Percentiles rank a stretch among this genome's conserved stretches.
Evolutionary conservation across 805 yeast species (phyloP).

Genomic region (Candida hungchunana): DNA sequence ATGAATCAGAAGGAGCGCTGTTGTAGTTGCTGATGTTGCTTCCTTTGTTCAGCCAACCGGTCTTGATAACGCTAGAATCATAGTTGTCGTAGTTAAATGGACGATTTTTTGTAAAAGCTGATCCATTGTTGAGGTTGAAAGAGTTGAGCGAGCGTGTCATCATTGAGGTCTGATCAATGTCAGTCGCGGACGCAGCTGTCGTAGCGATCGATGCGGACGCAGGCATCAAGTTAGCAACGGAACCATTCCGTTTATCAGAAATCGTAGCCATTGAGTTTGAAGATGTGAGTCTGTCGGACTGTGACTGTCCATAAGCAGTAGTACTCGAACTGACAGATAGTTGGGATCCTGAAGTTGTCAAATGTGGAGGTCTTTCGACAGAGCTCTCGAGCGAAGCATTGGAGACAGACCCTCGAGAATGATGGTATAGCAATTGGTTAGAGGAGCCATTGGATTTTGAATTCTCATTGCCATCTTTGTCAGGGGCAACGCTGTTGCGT

Average conservation of each 20-base stretch:
- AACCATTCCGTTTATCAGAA: constrained; percentile 1
- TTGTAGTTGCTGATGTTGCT: constrained; percentile 27
- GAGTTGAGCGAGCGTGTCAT: constrained; percentile 15
- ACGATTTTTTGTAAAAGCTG: constrained; percentile 9
- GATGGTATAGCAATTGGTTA: constrained; percentile 5
- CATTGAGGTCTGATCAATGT: constrained; percentile 7
- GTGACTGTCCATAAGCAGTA: too few species aligned
- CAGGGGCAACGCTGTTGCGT: constrained; percentile 22
- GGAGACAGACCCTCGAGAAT: constrained; percentile 6
- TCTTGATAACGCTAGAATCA: constrained; percentile 39
- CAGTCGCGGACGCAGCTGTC: constrained; percentile 8
- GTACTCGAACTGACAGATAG: constrained; percentile 4
- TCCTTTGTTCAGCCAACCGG: constrained; percentile 59
- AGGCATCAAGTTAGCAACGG: background rate
- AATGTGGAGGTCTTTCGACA: constrained; percentile 1
- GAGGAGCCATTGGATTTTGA: constrained; percentile 3
- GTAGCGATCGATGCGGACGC: constrained; percentile 5
- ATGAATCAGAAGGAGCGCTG: constrained; percentile 21
- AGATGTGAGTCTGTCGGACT: constrained; percentile 2
- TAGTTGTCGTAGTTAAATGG: constrained; percentile 31
- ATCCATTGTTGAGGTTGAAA: constrained; percentile 8
- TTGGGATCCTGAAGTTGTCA: constrained; percentile 5
- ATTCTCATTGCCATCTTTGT: constrained; percentile 18
- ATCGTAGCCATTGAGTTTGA: constrained; percentile 7
- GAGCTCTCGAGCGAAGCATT: constrained; percentile 10